Evolutionary conservation across 352 stramenopile genomes (phyloP), one percentile per base, ranked within the genome.

Genomic region (Hyaloperonospora brassicae): DNA sequence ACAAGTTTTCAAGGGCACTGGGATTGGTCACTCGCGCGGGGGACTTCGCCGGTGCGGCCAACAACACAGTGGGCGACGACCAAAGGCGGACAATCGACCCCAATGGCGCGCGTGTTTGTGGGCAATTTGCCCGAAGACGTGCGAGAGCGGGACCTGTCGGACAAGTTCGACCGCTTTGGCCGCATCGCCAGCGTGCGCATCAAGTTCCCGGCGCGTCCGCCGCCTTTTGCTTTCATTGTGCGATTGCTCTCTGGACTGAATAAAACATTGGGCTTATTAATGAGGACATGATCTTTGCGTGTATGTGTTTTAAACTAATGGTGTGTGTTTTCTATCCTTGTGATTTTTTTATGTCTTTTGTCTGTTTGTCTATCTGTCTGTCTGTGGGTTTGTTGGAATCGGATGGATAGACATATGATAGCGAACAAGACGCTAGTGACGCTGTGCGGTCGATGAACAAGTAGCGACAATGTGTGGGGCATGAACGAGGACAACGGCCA

Each of bases 191-290:
- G 62, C 11, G 48, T 83, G 9, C 53, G 66, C 35, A 65, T 85
- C 52, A 89, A 87, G 66, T 78, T 82, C 38, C 70, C 76, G 11
- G 43, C 59, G 55, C 72, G 73, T 6, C 57, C 69, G 5, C 59
- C 62, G 45, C 61, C 72, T 6, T 79, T 86, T 48, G 76, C 73
- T 22, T 81, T 87, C 60, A 70, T 86, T 54, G 81, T 90, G 52
- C 44, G 72, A 64, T 24, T 40, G 13, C 24, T 50, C 24, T 39
- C 14, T 14, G 8, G 13, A 2, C 8, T 4, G 27, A 34, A 8
- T 34, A 34, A 34, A 34, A 4, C 27, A 8, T 9, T 34, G 27
- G 27, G 4, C 8, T 34, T 34, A 9, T 34, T 34, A 34, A 34
- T 17, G 17, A 17, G 17, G 17, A 17, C 17, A 17, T 17, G 17